These are phyloP conservation scores for Fusarium compactum DNA, from an alignment of 2,329 filamentous ascomycete genomes.

Conservation along the genomic window DNA sequence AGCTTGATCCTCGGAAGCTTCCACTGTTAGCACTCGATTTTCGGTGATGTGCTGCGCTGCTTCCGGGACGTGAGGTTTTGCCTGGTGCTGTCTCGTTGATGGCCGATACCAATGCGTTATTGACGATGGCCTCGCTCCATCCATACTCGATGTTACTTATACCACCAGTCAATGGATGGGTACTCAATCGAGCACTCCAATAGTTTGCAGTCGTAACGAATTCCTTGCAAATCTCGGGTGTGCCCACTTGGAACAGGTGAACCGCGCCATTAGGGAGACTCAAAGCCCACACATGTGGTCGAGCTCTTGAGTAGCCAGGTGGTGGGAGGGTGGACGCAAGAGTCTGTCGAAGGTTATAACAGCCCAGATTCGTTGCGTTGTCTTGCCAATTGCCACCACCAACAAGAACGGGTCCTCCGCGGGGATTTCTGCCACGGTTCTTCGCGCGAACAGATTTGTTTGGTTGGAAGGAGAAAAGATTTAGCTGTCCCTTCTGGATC, in stretches of 20 bases:
- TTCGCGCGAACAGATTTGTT: slow-evolving; percentile 81
- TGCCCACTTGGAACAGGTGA: slow-evolving; percentile 98
- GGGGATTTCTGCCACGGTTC: slow-evolving; percentile 64
- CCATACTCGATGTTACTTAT: slow-evolving; percentile 98
- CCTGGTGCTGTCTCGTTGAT: slow-evolving; percentile 61
- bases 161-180: slow-evolving; percentile 90
- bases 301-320: slow-evolving; percentile 90
- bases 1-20: slow-evolving; percentile 67
- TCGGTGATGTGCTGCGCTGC: slow-evolving; percentile 58
- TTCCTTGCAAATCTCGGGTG: slow-evolving; percentile 91
- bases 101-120: slow-evolving; percentile 65
- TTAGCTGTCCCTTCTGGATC: slow-evolving; percentile 93
- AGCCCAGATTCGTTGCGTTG: slow-evolving; percentile 89
- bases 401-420: slow-evolving; percentile 72
- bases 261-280: slow-evolving; percentile 93
- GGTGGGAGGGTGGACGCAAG: slow-evolving; percentile 90
- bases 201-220: slow-evolving; percentile 97
- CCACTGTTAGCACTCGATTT: slow-evolving; percentile 62
- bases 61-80: slow-evolving; percentile 62
- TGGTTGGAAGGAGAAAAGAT: slow-evolving; percentile 91
- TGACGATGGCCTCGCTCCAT: slow-evolving; percentile 89
- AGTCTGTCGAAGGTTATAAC: slow-evolving; percentile 89
- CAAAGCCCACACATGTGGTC: slow-evolving; percentile 94
- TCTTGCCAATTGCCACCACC: slow-evolving; percentile 99
- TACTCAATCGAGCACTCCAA: slow-evolving; percentile 94